Conservation (phyloP, 202 grass and related monocot genomes). For the Panicum virgatum region DNA sequence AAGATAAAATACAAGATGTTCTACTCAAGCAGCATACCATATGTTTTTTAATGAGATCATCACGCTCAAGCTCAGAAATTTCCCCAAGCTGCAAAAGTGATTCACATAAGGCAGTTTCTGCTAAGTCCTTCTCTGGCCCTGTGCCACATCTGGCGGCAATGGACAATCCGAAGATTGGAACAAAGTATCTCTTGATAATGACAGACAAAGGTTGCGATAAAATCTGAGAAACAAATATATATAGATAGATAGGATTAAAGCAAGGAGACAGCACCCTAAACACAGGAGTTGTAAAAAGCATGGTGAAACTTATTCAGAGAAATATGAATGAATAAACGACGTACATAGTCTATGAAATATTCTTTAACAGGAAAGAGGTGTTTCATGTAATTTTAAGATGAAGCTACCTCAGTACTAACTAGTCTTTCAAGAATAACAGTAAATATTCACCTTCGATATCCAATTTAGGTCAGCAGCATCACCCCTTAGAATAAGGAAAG, state of each 20-base stretch:
- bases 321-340: background rate
- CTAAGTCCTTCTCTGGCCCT: constrained; percentile 71
- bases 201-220: constrained; percentile 61
- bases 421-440: background rate
- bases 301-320: constrained; percentile 19
- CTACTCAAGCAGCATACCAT: constrained; percentile 56
- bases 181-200: constrained; percentile 82
- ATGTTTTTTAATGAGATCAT: constrained; percentile 95
- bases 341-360: background rate
- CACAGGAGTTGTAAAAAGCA: background rate
- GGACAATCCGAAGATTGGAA: constrained; percentile 82
- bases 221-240: constrained; percentile 61
- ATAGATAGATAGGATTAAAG: constrained; percentile 24
- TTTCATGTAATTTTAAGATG: background rate
- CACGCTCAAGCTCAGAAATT: constrained; percentile 84
- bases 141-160: constrained; percentile 69
- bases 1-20: constrained; percentile 21
- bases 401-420: background rate
- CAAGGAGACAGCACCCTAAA: constrained; percentile 18
- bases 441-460: constrained; percentile 69
- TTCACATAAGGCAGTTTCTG: constrained; percentile 69
- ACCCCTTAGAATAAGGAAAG: constrained; percentile 72
- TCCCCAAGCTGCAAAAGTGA: constrained; percentile 76
- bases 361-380: background rate
- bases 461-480: constrained; percentile 71